Base-by-base conservation (phyloP, 805 yeast species). In the Candida broadrunensis region DNA sequence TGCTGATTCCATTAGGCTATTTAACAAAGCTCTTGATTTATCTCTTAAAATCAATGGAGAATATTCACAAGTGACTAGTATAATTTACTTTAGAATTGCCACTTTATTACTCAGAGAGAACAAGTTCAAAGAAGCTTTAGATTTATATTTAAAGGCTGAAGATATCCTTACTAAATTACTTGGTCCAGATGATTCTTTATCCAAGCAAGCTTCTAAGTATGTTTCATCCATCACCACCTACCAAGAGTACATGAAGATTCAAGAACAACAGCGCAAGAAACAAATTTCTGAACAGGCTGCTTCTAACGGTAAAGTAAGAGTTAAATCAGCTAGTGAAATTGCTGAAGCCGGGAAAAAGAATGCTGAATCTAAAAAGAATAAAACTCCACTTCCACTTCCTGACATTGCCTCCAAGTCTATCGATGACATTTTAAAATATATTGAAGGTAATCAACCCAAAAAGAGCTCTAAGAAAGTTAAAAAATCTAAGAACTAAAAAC, bases 131-230 rank as follows among this genome's bases (percentile, higher is more conserved):
- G 77, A 69, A 18, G 82, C 96, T 0, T 61, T 77, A 39, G 78
- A 72, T 14, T 72, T 74, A 42, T 78, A 83, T 52, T 65, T 73
- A 15, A 67, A 64, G 33, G 80, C 96, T 8, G 74, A 75, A 47
- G 72, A 65, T 8, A 70, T 77, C 15, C 85, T 85, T 67, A 70
- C 68, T 42, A 62, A 61, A 32, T 67, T 74, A 26, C 70, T 82
- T 29, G 96, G 97, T 21, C 75, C 80, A 18, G 82, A 81, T 38
- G 85, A 88, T 56, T 67, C 65, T 27, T 70, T 78, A 42, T 80
- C 96, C 18, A 75, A 72, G 45, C 91, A 88, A 55, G 76, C 86
- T 32, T 72, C 75, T 47, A 77, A 72, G 43, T 84, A 89, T 79
- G 75, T 75, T 31, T 70, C 72, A 33, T 81, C 80, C 52, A 69